phyloP scores from a whole-genome alignment of 2,329 filamentous ascomycete species.

The Paraconiothyrium sp. region DNA sequence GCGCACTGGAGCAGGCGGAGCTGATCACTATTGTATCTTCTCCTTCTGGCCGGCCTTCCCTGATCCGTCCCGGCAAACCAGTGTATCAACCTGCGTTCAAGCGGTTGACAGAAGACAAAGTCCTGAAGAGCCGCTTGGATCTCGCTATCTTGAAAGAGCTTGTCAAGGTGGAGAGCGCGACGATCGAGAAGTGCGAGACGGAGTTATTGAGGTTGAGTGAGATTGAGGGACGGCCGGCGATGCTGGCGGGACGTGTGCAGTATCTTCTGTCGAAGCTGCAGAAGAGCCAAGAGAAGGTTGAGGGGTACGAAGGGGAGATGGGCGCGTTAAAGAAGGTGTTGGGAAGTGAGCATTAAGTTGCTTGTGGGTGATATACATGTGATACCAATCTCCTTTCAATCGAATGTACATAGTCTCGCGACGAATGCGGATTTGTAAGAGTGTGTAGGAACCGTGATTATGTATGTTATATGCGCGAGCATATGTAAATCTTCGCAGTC shows the following conservation, averaged over 20 bases:
- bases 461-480: not conserved
- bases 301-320: slow-evolving; percentile 77
- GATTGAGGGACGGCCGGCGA: slow-evolving; percentile 74
- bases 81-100: slow-evolving; percentile 87
- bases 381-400: slow-evolving; percentile 25
- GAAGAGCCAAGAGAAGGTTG: slow-evolving; percentile 77
- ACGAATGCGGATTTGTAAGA: not conserved
- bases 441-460: too few relatives aligned
- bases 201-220: slow-evolving; percentile 78
- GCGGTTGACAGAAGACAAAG: slow-evolving; percentile 73
- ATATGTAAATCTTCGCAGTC: not conserved
- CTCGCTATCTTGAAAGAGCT: slow-evolving; percentile 74
- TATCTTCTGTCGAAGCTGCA: slow-evolving; percentile 80
- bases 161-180: slow-evolving; percentile 75
- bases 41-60: slow-evolving; percentile 77
- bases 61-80: slow-evolving; percentile 82
- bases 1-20: slow-evolving; percentile 83
- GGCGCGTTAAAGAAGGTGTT: slow-evolving; percentile 76
- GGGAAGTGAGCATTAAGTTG: slow-evolving; percentile 56
- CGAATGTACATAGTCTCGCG: not conserved
- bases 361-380: slow-evolving; percentile 10
- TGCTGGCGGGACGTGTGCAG: slow-evolving; percentile 71
- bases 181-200: slow-evolving; percentile 79
- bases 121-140: slow-evolving; percentile 75
- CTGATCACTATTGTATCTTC: slow-evolving; percentile 79